These are phyloP conservation scores for Macrolepiota dolichaula DNA, from an alignment of 768 basidiomycete genomes.

Conservation along the genomic window DNA sequence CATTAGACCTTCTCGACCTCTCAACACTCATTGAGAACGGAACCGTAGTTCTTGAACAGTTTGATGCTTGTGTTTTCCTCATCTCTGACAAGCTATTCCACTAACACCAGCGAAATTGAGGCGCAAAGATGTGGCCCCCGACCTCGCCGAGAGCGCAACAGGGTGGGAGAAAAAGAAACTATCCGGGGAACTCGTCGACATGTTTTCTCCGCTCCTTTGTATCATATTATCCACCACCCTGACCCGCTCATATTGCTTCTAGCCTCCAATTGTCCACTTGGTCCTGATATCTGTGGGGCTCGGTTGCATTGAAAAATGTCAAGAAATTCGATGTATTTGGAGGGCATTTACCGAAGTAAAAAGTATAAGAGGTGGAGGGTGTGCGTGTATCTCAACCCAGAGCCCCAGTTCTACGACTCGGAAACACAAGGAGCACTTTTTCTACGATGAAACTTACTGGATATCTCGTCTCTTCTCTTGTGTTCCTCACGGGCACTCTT, in stretches of 20 bases:
- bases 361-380: background rate
- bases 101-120: no score
- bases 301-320: background rate
- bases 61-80: no score
- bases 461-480: slow-evolving; percentile 3
- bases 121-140: no score
- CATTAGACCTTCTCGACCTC: no score
- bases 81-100: no score
- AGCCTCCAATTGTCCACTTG: background rate
- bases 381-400: background rate
- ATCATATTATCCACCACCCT: background rate
- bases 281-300: background rate
- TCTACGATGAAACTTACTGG: background rate
- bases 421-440: background rate
- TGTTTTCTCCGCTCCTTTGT: background rate
- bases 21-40: no score
- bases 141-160: no score
- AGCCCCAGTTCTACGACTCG: background rate
- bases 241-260: background rate
- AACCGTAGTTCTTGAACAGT: no score
- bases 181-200: background rate
- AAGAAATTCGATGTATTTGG: background rate
- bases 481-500: slow-evolving; percentile 14
- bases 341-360: background rate
- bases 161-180: background rate